phyloP scores from a whole-genome alignment of 192 early-diverging fungal species.

The Gaertneriomyces sp. region DNA sequence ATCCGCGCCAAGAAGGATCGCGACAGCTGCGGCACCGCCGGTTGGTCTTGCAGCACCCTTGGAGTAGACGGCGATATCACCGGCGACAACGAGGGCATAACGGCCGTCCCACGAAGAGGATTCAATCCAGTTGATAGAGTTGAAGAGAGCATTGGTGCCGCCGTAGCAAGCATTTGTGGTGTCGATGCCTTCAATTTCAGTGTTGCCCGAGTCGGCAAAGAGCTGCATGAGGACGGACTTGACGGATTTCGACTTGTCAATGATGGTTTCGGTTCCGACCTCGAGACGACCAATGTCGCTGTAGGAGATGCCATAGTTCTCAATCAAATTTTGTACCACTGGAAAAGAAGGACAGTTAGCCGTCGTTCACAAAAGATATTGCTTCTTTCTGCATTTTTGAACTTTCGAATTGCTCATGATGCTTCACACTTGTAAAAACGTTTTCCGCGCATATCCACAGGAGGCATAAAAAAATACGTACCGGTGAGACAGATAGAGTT shows the following conservation, averaged over 20 bases:
- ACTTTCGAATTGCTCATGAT: neutral
- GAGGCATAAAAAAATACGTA: slow-evolving; percentile 38
- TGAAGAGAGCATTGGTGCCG: slow-evolving; percentile 93
- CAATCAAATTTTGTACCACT: slow-evolving; percentile 87
- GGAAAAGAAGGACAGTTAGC: slow-evolving; percentile 22
- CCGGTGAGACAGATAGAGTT: slow-evolving; percentile 83
- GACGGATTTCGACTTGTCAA: slow-evolving; percentile 98
- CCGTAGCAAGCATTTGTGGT: slow-evolving; percentile 99
- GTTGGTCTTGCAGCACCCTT: slow-evolving; percentile 87
- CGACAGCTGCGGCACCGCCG: slow-evolving; percentile 87
- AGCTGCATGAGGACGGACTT: slow-evolving; percentile 96
- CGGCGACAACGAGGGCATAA: slow-evolving; percentile 64
- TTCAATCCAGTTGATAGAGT: slow-evolving; percentile 96
- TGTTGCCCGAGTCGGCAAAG: slow-evolving; percentile 86
- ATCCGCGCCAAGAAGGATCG: slow-evolving; percentile 87
- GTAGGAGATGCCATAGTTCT: slow-evolving; percentile 85
- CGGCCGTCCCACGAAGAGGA: slow-evolving; percentile 93
- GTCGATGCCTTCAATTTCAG: slow-evolving; percentile 92
- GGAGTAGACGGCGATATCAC: slow-evolving; percentile 96
- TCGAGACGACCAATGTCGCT: slow-evolving; percentile 89
- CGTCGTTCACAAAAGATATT: neutral
- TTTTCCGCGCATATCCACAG: slow-evolving; percentile 8
- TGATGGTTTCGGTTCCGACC: slow-evolving; percentile 98
- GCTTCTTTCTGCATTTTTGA: neutral
- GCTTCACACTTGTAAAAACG: neutral